Evolutionary conservation across 805 yeast genomes (phyloP).

Genomic region (Candida wancherniae): DNA sequence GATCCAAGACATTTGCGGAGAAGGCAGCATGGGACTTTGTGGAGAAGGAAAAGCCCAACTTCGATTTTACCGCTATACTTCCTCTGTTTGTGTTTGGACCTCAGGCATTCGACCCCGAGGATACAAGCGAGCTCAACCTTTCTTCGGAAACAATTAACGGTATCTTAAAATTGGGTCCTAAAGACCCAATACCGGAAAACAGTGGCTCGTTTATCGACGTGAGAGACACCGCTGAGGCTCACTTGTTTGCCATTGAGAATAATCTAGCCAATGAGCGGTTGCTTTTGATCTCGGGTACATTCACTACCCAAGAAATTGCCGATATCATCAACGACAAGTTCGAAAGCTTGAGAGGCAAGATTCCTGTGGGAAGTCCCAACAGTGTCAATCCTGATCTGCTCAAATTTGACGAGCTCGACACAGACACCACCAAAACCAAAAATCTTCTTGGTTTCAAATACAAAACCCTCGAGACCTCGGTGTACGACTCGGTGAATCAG

Average conservation of each 20-base stretch:
- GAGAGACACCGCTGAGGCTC: conserved; percentile 18
- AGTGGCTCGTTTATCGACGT: conserved; percentile 21
- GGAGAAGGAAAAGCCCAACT: conserved; percentile 22
- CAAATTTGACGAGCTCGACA: conserved; percentile 11
- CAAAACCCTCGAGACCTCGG: conserved; percentile 32
- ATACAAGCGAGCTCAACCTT: conserved; percentile 29
- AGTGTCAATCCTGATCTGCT: no score
- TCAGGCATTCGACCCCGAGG: conserved; percentile 21
- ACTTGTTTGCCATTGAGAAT: conserved; percentile 14
- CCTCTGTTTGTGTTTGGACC: conserved; percentile 24
- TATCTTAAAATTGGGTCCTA: conserved; percentile 26
- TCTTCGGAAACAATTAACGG: conserved; percentile 38
- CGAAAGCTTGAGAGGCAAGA: conserved; percentile 30
- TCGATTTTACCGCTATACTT: conserved; percentile 32
- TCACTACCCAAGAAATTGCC: conserved; percentile 25
- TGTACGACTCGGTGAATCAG: conserved; percentile 41
- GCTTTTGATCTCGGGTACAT: conserved; percentile 20
- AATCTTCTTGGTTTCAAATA: conserved; percentile 36
- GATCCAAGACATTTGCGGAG: conserved; percentile 31
- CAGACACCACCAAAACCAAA: conserved; percentile 33
- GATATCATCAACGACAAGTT: conserved; percentile 36
- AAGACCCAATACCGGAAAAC: conserved; percentile 16
- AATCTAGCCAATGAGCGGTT: conserved; percentile 23
- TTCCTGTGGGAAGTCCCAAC: conserved; percentile 46
- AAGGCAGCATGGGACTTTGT: conserved; percentile 28